Base-by-base conservation (phyloP, 2,329 filamentous ascomycete genomes). In the Claviceps citrina region DNA sequence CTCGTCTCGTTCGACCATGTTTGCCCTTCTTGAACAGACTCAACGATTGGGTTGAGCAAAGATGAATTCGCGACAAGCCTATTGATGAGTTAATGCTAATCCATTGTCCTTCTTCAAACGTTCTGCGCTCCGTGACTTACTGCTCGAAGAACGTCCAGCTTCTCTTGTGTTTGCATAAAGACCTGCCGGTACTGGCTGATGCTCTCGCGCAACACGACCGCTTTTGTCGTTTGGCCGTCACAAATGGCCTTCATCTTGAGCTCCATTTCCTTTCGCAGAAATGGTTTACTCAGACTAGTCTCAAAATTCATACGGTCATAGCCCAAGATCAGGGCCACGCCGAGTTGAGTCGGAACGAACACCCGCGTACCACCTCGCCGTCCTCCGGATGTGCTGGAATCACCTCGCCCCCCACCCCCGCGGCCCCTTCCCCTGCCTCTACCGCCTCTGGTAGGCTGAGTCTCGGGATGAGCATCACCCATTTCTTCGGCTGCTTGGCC, bases 191-290 rank as follows among this genome's bases (percentile, higher is more conserved):
- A 98, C 64, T 91, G 84, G 44, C 79, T 73, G 41, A 98, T 66
- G 55, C 82, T 94, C 58, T 93, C 80, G 40, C 78, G 70, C 31
- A 98, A 71, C 35, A 98, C 84, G 16, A 75, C 72, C 40, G 73
- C 70, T 52, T 76, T 80, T 26, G 79, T 83, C 47, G 77, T 81
- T 38, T 74, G 77, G 20, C 91, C 91, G 44, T 89, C 86, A 61
- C 91, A 96, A 42, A 98, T 95, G 43, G 84, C 84, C 57, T 87
- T 91, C 89, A 98, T 95, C 57, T 86, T 84, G 45, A 85, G 64
- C 61, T 98, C 91, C 85, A 95, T 95, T 67, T 98, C 86, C 61
- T 96, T 96, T 42, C 91, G 79, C 44, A 98, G 66, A 56, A 96
- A 96, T 0, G 91, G 91, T 60, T 96, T 96, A 57, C 86, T 84